Evolutionary conservation across 2,329 filamentous ascomycete genomes (phyloP), one percentile per base, ranked within the genome.

Genomic region (Trichoderma atroviride): DNA sequence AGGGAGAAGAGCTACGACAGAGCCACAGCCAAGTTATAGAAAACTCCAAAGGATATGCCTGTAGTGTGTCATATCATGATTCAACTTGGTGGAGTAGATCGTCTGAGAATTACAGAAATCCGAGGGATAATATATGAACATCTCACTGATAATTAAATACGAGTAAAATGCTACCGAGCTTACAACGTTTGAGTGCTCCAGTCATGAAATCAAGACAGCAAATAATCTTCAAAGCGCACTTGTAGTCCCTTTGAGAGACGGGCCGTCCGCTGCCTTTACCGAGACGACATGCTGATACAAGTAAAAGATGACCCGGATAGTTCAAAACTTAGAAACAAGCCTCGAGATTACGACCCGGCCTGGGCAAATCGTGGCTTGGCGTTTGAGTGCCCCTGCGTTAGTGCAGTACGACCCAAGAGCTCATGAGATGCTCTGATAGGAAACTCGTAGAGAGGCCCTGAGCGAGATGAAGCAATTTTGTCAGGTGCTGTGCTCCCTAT

Each of bases 361-460:
- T 55, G 63, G 13, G 57, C n/a, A 43, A n/a, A 43, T 14, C 11
- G 50, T 53, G 65, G 65, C 57, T 37, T 61, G n/a, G 35, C 35
- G 16, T 50, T 55, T 33, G 57, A 55, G 47, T 33, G 33, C 57
- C 65, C 65, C 65, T 68, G 65, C 65, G 35, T 68, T 68, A 68
- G 65, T 61, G 56, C n/a, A 68, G 57, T 68, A 55, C 65, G 47
- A 60, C 65, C 50, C 47, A 24, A 55, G n/a, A 47, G 65, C 47
- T 29, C 4, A 24, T 55, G 27, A 59, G 57, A 55, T 56, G 58
- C 40, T 67, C 40, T 67, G 65, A 47, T 29, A 27, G 31, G 24
- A 47, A 56, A 31, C 24, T 29, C 47, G 33, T 19, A 60, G 57
- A 61, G 56, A 37, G 47, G 24, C 29, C 22, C 16, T 66, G 47